Evolutionary conservation across 2,329 filamentous ascomycete species (phyloP).

Genomic region (Didymella arachidicola): DNA sequence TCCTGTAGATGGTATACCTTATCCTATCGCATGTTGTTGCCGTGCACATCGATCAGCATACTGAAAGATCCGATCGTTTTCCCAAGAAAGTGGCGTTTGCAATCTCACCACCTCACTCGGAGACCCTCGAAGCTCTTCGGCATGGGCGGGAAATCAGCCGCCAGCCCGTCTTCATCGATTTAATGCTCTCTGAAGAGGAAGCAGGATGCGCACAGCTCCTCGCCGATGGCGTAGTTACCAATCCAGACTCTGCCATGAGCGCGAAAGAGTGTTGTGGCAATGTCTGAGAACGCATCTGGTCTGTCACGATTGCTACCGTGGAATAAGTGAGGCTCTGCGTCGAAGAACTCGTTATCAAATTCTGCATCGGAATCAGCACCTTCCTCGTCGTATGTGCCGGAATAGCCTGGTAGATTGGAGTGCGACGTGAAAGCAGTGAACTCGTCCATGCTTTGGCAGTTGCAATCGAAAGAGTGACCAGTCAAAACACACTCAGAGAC

Average conservation of each 20-base stretch:
- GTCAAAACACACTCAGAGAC: constrained; percentile 21
- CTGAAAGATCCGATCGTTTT: neutral
- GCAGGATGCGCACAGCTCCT: constrained; percentile 18
- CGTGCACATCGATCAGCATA: neutral
- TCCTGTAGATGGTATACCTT: neutral
- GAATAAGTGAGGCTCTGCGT: constrained; percentile 10
- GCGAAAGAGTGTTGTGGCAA: constrained; percentile 22
- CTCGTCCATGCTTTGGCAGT: neutral
- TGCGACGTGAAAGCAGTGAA: neutral
- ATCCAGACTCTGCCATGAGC: constrained; percentile 24
- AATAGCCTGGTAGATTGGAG: neutral
- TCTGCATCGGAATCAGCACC: neutral
- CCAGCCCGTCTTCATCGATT: constrained; percentile 17
- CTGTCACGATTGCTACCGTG: neutral
- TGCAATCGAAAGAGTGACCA: constrained; percentile 14
- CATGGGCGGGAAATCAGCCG: constrained; percentile 22
- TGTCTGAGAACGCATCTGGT: constrained; percentile 9
- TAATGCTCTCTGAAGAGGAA: constrained; percentile 18
- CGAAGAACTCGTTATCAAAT: constrained; percentile 5
- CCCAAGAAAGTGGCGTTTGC: neutral
- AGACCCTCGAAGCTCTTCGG: constrained; percentile 13
- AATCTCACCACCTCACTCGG: constrained; percentile 2
- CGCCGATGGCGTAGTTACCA: constrained; percentile 4
- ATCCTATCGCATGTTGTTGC: neutral
- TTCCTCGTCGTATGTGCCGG: neutral